A percentile compares a stretch with the other conserved stretches of the same genome.
Evolutionary conservation across 2,329 filamentous ascomycete species (phyloP).

Genomic region (Neopestalotiopsis sp.): DNA sequence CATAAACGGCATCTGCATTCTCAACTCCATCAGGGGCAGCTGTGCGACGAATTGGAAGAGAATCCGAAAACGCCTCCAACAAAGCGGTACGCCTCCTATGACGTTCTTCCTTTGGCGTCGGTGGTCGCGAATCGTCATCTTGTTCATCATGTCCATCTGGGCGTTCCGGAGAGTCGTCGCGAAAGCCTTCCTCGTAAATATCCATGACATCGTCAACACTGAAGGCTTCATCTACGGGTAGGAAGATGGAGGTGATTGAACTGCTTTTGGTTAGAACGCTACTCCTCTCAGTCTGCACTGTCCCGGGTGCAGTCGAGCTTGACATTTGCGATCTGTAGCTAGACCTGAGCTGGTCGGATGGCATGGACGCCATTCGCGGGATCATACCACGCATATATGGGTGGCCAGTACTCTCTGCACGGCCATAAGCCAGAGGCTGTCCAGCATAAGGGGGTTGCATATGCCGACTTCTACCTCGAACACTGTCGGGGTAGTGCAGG

Average conservation of each 20-base stretch:
- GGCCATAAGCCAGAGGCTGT: constrained; percentile 37
- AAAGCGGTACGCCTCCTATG: constrained; percentile 43
- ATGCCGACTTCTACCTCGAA: constrained; percentile 32
- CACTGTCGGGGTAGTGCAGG: constrained; percentile 34
- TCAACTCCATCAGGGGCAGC: neutral
- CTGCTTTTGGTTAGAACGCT: constrained; percentile 82
- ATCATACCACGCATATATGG: constrained; percentile 41
- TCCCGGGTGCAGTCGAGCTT: constrained; percentile 62
- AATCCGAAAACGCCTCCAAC: constrained; percentile 47
- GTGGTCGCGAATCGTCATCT: constrained; percentile 42
- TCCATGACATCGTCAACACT: constrained; percentile 74
- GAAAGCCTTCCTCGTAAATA: constrained; percentile 71
- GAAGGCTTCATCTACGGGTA: constrained; percentile 54
- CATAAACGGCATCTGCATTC: neutral
- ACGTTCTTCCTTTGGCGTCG: constrained; percentile 45
- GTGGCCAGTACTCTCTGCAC: constrained; percentile 45
- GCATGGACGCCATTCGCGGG: constrained; percentile 50
- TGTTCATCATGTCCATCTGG: constrained; percentile 32
- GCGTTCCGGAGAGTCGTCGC: constrained; percentile 50
- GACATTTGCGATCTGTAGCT: constrained; percentile 64
- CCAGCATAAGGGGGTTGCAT: constrained; percentile 31
- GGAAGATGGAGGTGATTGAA: constrained; percentile 69
- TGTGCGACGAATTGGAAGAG: constrained; percentile 35
- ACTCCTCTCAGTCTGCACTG: constrained; percentile 77
- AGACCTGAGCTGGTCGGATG: constrained; percentile 58